These are phyloP conservation scores for Mortierella sp. DNA, from an alignment of 371 early-diverging fungal species.

Conservation along the genomic window DNA sequence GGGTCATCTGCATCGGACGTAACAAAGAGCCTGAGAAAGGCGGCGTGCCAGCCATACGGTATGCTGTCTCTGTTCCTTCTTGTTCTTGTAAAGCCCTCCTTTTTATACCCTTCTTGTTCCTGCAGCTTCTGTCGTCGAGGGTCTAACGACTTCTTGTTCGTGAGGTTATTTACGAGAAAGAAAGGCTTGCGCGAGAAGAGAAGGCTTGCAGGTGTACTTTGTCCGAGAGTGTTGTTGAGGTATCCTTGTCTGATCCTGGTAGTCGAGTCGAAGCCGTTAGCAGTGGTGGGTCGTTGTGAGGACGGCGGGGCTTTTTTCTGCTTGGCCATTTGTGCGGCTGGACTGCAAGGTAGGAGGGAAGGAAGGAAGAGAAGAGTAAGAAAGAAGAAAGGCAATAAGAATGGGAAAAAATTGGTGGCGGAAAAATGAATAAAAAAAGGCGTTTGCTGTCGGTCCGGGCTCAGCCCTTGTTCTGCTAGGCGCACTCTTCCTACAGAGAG, in stretches of 20 bases:
- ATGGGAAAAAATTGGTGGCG: neutral
- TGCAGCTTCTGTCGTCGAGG: neutral
- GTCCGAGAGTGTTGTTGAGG: neutral
- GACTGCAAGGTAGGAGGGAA: neutral
- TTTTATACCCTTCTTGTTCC: neutral
- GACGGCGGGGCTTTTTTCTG: neutral
- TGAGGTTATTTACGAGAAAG: too few species aligned
- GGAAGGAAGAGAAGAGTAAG: neutral
- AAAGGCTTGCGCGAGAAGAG: too few species aligned
- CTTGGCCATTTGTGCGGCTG: neutral
- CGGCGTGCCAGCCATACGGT: neutral
- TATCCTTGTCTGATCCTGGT: neutral
- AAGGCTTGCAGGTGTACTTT: neutral
- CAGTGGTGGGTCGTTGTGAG: neutral
- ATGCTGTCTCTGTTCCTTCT: neutral
- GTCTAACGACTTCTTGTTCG: neutral
- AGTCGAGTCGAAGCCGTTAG: neutral
- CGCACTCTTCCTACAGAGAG: too few species aligned
- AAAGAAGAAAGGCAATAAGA: neutral
- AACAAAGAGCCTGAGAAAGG: neutral
- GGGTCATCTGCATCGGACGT: neutral
- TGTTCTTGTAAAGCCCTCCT: neutral
- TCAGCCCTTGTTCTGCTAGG: too few species aligned
- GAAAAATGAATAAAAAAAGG: neutral
- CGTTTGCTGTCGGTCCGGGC: too few species aligned